These are phyloP conservation scores for Dipteronia sinensis DNA, from an alignment of 345 rosid genomes.

Conservation along the genomic window DNA sequence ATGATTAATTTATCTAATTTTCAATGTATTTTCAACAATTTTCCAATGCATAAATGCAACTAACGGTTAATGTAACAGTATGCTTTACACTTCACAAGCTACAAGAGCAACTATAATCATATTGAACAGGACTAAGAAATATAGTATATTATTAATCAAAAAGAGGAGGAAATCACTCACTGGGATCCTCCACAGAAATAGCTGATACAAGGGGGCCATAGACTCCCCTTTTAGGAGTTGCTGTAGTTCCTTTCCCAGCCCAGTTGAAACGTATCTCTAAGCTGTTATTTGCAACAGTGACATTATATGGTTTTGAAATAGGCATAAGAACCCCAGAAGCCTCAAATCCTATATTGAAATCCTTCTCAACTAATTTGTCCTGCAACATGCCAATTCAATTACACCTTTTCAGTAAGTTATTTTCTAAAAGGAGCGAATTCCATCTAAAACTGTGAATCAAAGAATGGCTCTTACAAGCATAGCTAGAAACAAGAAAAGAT, in stretches of 20 bases:
- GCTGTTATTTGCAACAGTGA: slow-evolving; percentile 8
- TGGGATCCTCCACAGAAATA: slow-evolving; percentile 35
- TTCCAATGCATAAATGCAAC: background rate
- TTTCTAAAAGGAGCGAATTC: background rate
- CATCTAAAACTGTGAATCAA: background rate
- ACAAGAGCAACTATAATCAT: background rate
- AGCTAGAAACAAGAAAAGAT: background rate
- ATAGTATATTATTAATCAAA: background rate
- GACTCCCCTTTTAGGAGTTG: slow-evolving; percentile 42
- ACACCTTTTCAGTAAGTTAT: background rate
- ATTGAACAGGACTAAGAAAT: background rate
- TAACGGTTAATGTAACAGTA: background rate
- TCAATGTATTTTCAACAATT: background rate
- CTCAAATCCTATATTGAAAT: slow-evolving; percentile 33
- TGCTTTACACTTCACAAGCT: background rate
- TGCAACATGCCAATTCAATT: slow-evolving; percentile 18
- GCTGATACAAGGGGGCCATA: slow-evolving; percentile 68
- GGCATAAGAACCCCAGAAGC: slow-evolving; percentile 30
- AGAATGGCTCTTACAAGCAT: background rate
- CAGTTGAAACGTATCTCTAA: slow-evolving; percentile 48
- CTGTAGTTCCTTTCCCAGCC: slow-evolving; percentile 66
- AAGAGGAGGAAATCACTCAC: slow-evolving; percentile 19
- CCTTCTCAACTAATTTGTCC: slow-evolving; percentile 29
- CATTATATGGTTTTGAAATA: slow-evolving; percentile 2
- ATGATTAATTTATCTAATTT: too few relatives aligned